These are phyloP conservation scores for Boletus sp. DNA, from an alignment of 768 basidiomycete genomes.

Conservation along the genomic window DNA sequence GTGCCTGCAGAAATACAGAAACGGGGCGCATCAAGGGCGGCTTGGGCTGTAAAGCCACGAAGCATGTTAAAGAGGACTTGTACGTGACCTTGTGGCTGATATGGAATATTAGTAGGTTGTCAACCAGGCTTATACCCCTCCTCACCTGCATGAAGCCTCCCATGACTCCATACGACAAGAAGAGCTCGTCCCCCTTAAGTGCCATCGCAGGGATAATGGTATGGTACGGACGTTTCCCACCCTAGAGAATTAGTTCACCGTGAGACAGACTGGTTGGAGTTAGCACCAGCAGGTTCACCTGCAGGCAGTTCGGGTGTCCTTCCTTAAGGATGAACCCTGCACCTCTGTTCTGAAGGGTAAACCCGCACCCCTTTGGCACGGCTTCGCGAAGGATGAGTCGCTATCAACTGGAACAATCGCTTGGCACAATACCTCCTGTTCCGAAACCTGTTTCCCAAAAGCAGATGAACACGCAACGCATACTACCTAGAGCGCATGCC, in stretches of 20 bases:
- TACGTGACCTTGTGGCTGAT: slow-evolving; percentile 90
- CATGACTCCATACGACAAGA: slow-evolving; percentile 90
- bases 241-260: slow-evolving; percentile 38
- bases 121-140: background rate
- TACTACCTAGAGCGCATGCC: background rate
- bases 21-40: slow-evolving; percentile 90
- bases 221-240: slow-evolving; percentile 86
- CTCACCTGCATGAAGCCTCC: slow-evolving; percentile 83
- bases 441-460: slow-evolving; percentile 65
- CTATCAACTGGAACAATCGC: background rate
- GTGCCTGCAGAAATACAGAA: slow-evolving; percentile 92
- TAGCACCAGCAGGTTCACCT: slow-evolving; percentile 41
- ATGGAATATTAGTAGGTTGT: background rate
- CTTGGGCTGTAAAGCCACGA: slow-evolving; percentile 83
- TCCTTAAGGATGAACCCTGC: slow-evolving; percentile 76
- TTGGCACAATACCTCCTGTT: slow-evolving; percentile 59
- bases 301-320: slow-evolving; percentile 81
- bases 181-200: slow-evolving; percentile 74
- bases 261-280: background rate
- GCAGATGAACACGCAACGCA: background rate
- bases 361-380: slow-evolving; percentile 91
- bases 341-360: slow-evolving; percentile 95
- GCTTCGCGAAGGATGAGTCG: slow-evolving; percentile 42
- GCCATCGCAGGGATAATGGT: slow-evolving; percentile 94
- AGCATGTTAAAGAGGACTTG: slow-evolving; percentile 92